Evolutionary conservation across 1,284 basidiomycete genomes (phyloP), one percentile per base, ranked within the genome.

Genomic region (Cryptococcus amylolentus): DNA sequence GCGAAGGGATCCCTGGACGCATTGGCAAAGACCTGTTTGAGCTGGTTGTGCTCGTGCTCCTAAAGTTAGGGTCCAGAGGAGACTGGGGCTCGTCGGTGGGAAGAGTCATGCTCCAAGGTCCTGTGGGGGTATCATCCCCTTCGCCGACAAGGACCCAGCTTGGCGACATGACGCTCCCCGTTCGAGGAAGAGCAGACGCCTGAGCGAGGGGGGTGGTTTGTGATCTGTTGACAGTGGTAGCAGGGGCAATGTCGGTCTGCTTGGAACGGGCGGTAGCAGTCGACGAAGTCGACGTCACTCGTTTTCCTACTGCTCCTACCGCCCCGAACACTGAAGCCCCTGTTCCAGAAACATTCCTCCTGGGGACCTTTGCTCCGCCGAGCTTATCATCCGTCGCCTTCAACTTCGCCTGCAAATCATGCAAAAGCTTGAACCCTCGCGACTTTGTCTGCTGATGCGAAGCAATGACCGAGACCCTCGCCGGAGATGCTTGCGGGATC

Each of bases 91-190:
- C 70, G 31, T 35, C 31, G 9, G 53, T 51, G 10, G 18, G 50
- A 7, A 54, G 38, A 46, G 40, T 48, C 50, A 47, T 54, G 20
- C 31, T 31, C 31, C 27, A 46, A 26, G 45, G 55, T 18, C 53
- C 54, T 3, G 55, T 60, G 14, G 67, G 65, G 9, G 67, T 64
- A 6, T 67, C 63, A 5, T 61, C 64, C n/a, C 58, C 62, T 20
- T 71, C 73, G 8, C 62, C 66, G 2, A 78, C 62, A 46, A 78
- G 48, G 7, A 76, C 70, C 76, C 76, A 78, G 16, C 71, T 68
- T 1, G 73, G 72, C 10, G 57, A 61, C 27, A 70, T 50, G 48
- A 64, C 39, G 20, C 52, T 55, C 18, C 44, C 42, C 1, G 52
- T 46, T 20, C 20, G 31, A 35, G 28, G 41, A 16, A 52, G 47